Evolutionary conservation across 164 flowering plant species (phyloP), one percentile per base, ranked within the genome.

Genomic region (Pachysandra terminalis): DNA sequence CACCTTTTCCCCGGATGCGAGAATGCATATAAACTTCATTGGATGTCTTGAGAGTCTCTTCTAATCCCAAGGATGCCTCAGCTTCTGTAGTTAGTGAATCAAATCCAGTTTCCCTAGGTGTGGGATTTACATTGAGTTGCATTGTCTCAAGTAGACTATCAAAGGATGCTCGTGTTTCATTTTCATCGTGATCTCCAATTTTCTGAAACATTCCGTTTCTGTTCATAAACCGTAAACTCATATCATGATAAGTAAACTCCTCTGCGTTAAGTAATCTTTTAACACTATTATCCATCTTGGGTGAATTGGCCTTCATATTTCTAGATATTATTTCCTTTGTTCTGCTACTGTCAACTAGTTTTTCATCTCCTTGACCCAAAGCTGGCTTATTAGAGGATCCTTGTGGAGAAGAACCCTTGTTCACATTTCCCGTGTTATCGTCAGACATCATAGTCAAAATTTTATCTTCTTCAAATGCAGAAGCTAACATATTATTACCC

Each of bases 31-130:
- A 70, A 65, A 64, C 62, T 61, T 72, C 81, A 71, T 62, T 64
- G n/a, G 74, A 71, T 57, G 69, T 74, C 69, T 68, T 63, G n/a
- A 73, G 28, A 24, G 45, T 71, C 54, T 79, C 75, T 69, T 85
- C 80, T 56, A 73, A 71, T 51, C 69, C 54, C 63, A 76, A 71
- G 27, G 77, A 79, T 65, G 82, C 70, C 68, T 77, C 79, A 26
- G 74, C 68, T 72, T 82, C 78, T 52, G 16, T 71, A 37, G 65
- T 23, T 25, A 41, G 63, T 70, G 64, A 22, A 32, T 56, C 41
- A 22, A n/a, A 0, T 22, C 59, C 68, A 19, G 3, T 27, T 60
- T 58, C 54, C 58, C 55, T 60, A 41, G 25, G 76, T 56, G 74
- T 75, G 63, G 68, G 22, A 68, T 72, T 67, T 56, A 66, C 57